Percentiles rank a stretch among this genome's conserved stretches.
These are phyloP conservation scores for Rhodotorula sp. DNA, from an alignment of 1,284 basidiomycete genomes.

Conservation along the genomic window DNA sequence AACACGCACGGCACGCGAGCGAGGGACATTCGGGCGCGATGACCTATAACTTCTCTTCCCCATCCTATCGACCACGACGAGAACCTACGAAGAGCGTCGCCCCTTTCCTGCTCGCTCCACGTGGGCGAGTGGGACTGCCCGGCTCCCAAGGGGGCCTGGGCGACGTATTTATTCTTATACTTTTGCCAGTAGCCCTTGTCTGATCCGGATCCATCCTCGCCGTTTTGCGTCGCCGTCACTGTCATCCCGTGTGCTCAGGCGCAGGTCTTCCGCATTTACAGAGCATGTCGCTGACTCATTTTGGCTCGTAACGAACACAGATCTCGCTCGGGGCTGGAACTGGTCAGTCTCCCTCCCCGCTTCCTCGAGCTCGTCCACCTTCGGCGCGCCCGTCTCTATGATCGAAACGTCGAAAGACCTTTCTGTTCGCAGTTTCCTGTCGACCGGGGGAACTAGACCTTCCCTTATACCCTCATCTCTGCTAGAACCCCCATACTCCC, in stretches of 20 bases:
- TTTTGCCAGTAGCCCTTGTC: slow-evolving; percentile 36
- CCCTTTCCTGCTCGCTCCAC: background rate
- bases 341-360: background rate
- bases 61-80: slow-evolving; percentile 37
- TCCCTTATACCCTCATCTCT: too few species aligned
- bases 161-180: slow-evolving; percentile 17
- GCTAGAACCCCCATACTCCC: too few species aligned
- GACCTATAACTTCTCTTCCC: slow-evolving; percentile 35
- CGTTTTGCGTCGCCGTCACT: background rate
- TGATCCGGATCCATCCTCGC: slow-evolving; percentile 16
- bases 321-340: background rate
- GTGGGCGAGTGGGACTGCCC: slow-evolving; percentile 4
- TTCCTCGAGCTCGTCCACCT: background rate
- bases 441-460: slow-evolving; percentile 3
- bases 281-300: too few species aligned
- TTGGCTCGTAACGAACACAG: too few species aligned
- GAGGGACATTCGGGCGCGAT: background rate
- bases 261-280: background rate
- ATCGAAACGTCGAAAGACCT: slow-evolving; percentile 26
- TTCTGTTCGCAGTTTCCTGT: slow-evolving; percentile 36
- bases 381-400: background rate
- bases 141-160: slow-evolving; percentile 1
- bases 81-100: slow-evolving; percentile 30
- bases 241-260: background rate
- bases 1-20: background rate